Conservation (phyloP, 768 basidiomycete genomes). For the Podaxis pistillaris region DNA sequence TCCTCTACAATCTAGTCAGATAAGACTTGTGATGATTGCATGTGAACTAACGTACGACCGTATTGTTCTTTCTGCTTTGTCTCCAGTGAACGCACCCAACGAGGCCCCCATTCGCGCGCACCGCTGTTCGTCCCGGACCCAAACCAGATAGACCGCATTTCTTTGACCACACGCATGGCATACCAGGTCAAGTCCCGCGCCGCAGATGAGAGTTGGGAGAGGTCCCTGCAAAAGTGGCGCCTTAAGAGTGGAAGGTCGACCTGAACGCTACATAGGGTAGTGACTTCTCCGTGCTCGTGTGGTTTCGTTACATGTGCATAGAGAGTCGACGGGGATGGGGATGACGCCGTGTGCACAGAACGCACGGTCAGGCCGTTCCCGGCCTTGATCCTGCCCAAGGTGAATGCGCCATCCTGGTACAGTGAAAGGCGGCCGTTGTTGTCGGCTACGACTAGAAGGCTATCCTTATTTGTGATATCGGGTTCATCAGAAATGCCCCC, state of each 20-base stretch:
- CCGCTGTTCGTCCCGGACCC: slow-evolving; percentile 66
- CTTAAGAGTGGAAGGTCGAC: slow-evolving; percentile 59
- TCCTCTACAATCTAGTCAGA: slow-evolving; percentile 42
- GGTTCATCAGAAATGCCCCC: slow-evolving; percentile 35
- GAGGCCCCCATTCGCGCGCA: slow-evolving; percentile 69
- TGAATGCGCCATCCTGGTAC: slow-evolving; percentile 77
- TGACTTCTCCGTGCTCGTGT: slow-evolving; percentile 14
- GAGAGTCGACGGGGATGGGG: slow-evolving; percentile 21
- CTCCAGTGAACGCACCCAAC: slow-evolving; percentile 69
- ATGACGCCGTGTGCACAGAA: slow-evolving; percentile 48
- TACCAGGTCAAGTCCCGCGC: slow-evolving; percentile 75
- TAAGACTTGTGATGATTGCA: slow-evolving; percentile 5
- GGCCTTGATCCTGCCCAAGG: slow-evolving; percentile 45
- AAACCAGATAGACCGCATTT: slow-evolving; percentile 73
- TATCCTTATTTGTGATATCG: slow-evolving; percentile 57
- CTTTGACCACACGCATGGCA: slow-evolving; percentile 63
- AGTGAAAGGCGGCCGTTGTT: slow-evolving; percentile 54
- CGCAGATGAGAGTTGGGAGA: slow-evolving; percentile 68
- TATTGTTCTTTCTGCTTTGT: slow-evolving; percentile 63
- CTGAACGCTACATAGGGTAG: slow-evolving; percentile 5
- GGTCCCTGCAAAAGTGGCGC: slow-evolving; percentile 56
- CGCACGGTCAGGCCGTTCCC: slow-evolving; percentile 27
- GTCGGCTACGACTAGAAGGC: slow-evolving; percentile 63
- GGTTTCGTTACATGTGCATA: slow-evolving; percentile 39
- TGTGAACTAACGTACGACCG: slow-evolving; percentile 46